Evolutionary conservation across 345 rosid species (phyloP).

Genomic region (Arabis alpina): DNA sequence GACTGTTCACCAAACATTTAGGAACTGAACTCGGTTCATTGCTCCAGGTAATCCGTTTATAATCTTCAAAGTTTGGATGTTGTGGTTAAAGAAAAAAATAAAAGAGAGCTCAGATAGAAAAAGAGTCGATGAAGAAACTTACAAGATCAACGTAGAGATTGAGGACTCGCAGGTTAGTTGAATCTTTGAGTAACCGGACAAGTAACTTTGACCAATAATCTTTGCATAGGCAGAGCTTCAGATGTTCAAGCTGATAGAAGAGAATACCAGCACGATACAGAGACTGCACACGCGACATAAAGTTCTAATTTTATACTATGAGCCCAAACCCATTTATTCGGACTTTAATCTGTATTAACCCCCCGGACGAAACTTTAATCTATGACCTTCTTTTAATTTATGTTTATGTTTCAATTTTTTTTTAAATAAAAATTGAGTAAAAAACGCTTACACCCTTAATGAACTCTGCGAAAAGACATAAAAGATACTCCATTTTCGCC

Average conservation of each 20-base stretch:
- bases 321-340: too few species aligned
- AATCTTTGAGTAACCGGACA: constrained; percentile 3
- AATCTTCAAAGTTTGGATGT: neutral
- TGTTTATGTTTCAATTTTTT: too few species aligned
- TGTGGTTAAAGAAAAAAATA: neutral
- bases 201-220: neutral
- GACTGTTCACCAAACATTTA: constrained; percentile 10
- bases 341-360: too few species aligned
- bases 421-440: too few species aligned
- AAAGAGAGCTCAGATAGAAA: neutral
- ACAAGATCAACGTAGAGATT: neutral
- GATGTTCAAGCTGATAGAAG: neutral
- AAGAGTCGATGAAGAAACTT: neutral
- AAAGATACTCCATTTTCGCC: too few species aligned
- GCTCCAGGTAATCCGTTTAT: neutral
- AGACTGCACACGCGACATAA: neutral
- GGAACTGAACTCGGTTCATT: neutral
- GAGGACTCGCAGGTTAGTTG: constrained; percentile 1
- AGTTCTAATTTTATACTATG: too few species aligned
- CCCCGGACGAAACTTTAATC: too few species aligned
- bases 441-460: too few species aligned
- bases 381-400: too few species aligned
- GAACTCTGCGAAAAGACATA: too few species aligned
- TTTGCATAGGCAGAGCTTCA: neutral
- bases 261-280: neutral